These are phyloP conservation scores for Linnemannia schmuckeri DNA, from an alignment of 192 early-diverging fungal species.

Conservation along the genomic window DNA sequence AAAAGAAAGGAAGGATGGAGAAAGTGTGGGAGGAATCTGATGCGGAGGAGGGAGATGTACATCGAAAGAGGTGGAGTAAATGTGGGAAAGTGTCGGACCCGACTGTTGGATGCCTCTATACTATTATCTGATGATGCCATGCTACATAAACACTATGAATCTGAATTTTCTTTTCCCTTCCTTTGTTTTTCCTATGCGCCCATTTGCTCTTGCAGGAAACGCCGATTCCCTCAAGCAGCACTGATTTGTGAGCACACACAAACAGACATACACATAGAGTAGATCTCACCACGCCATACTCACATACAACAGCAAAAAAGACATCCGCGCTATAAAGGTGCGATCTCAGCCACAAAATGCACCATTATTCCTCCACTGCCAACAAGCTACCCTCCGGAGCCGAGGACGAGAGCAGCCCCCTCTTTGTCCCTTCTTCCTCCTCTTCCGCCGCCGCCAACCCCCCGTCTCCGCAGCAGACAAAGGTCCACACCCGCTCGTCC, in stretches of 20 bases:
- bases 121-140: background rate
- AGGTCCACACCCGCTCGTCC: background rate
- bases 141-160: background rate
- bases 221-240: background rate
- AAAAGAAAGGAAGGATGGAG: background rate
- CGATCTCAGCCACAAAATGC: constrained; percentile 31
- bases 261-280: background rate
- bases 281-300: background rate
- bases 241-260: background rate
- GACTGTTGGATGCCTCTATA: background rate
- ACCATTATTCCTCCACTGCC: background rate
- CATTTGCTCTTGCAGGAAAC: background rate
- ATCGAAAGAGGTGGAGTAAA: background rate
- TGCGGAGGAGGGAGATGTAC: background rate
- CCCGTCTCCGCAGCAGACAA: background rate
- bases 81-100: background rate
- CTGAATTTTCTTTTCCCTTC: background rate
- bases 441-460: background rate
- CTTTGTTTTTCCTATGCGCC: background rate
- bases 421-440: constrained; percentile 3
- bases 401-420: constrained; percentile 16
- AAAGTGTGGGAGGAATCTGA: no score
- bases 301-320: background rate
- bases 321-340: background rate
- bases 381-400: background rate